Evolutionary conservation across 139 green algal genomes (phyloP), one percentile per base, ranked within the genome.

Genomic region (Ettlia oleoabundans): DNA sequence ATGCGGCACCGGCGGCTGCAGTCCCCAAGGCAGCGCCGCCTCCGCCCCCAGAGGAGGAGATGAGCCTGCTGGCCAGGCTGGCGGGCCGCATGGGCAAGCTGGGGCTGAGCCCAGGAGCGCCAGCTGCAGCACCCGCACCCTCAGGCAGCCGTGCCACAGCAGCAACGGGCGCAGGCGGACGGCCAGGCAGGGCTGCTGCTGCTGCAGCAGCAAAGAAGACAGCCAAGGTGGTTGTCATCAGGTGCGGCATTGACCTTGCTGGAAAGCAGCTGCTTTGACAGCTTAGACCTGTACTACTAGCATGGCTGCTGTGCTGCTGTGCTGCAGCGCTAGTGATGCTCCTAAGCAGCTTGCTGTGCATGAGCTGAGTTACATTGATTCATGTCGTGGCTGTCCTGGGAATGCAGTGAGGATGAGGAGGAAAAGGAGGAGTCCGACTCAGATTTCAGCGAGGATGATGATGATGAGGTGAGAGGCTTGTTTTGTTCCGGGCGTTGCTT

Each of bases 51-150:
- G 81, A 82, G 18, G 80, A 88, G 67, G 86, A 85, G 42, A 53
- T 87, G 41, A 83, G 72, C 33, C 86, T 90, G 30, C 84, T 90
- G 83, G 79, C 85, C 4, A 84, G 87, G 19, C 79, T 90, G 75
- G 84, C 87, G 9, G 86, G 84, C 51, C 84, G 87, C 55, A 82
- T 92, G 84, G 76, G 47, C 26, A 67, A 33, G 1, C 55, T 90
- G 53, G 32, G 69, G 0, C 51, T 90, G 21, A 82, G 79, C 63
- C 26, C 72, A 2, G 51, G 26, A 9, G 28, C 67, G 1, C 28
- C 21, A 26, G 62, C 24, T 10, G 53, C 78, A 18, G 42, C 76
- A 58, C 38, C 69, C 13, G 55, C 70, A 0, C 35, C 80, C 35
- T 43, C 73, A 4, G 47, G 65, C 47, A 69, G 80, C 58, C 55